phyloP scores from a whole-genome alignment of 164 flowering plant species.

The Berberis vulgaris region DNA sequence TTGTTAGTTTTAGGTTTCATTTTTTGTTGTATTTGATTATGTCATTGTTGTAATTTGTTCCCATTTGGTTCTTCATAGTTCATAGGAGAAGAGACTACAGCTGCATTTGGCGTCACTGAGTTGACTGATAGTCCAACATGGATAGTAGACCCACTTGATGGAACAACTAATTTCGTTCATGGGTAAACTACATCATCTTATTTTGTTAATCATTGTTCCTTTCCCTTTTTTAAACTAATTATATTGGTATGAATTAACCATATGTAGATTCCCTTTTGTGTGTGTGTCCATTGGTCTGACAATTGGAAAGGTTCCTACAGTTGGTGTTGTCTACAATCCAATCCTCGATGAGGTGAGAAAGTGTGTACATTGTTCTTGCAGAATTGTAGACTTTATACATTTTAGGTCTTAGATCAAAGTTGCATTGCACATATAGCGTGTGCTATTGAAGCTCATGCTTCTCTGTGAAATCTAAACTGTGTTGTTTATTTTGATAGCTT shows the following conservation, averaged over 20 bases:
- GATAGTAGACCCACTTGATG: constrained; percentile 98
- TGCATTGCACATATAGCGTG: background rate
- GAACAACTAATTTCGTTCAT: constrained; percentile 96
- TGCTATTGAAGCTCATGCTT: background rate
- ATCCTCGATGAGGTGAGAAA: constrained; percentile 78
- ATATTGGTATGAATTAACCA: background rate
- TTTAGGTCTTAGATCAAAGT: background rate
- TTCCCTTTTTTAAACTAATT: background rate
- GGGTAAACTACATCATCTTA: constrained; percentile 38
- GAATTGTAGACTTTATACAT: background rate
- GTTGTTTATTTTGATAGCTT: constrained; percentile 39
- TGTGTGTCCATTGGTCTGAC: constrained; percentile 96
- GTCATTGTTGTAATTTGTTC: constrained; percentile 1
- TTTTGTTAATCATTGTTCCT: constrained; percentile 1
- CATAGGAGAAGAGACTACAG: constrained; percentile 97
- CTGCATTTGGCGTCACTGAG: constrained; percentile 64
- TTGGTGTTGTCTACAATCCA: constrained; percentile 96
- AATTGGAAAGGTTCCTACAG: constrained; percentile 64
- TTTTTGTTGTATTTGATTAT: background rate
- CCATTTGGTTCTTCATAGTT: constrained; percentile 33
- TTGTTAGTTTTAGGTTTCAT: background rate
- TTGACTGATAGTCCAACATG: constrained; percentile 91
- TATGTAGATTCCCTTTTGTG: constrained; percentile 80
- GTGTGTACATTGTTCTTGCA: background rate
- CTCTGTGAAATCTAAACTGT: background rate